Evolutionary conservation across 495 filamentous ascomycete genomes (phyloP).

Genomic region (Parachaetomium inaequale): DNA sequence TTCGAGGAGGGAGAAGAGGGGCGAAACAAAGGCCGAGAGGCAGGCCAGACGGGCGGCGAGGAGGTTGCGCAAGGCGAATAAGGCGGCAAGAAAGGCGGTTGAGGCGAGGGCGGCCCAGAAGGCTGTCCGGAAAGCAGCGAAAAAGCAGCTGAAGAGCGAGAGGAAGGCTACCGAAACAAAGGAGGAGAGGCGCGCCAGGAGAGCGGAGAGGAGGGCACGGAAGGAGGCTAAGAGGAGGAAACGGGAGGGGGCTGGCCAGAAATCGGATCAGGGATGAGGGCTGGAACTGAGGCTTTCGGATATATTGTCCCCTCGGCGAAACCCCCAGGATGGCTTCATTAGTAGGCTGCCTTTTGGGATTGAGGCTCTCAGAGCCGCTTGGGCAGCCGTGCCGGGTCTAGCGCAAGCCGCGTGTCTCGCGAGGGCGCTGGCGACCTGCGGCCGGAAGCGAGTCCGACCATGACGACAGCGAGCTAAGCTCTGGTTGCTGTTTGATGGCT

Average conservation of each 20-base stretch:
- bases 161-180: slow-evolving; percentile 35
- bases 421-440: background rate
- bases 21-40: slow-evolving; percentile 40
- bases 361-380: background rate
- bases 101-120: slow-evolving; percentile 12
- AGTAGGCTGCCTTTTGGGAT: background rate
- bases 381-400: background rate
- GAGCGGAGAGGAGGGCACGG: slow-evolving; percentile 42
- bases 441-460: background rate
- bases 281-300: background rate
- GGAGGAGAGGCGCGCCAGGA: slow-evolving; percentile 39
- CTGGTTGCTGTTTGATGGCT: background rate
- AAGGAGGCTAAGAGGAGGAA: slow-evolving; percentile 42
- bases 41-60: slow-evolving; percentile 36
- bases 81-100: slow-evolving; percentile 15
- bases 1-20: slow-evolving; percentile 17
- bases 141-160: slow-evolving; percentile 23
- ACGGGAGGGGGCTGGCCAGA: slow-evolving; percentile 4
- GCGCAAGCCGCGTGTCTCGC: background rate
- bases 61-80: slow-evolving; percentile 26
- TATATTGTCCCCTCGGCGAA: slow-evolving; percentile 3
- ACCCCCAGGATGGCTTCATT: background rate
- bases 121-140: slow-evolving; percentile 22
- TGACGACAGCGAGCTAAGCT: background rate
- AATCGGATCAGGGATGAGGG: slow-evolving; percentile 13